A percentile compares a stretch with the other conserved stretches of the same genome.
phyloP scores from a whole-genome alignment of 306 rosid species.

The Prunus persica region Prunus_persica_NCBIv2 NC_034009.1:41129001-41129500 shows the following conservation, averaged over 20 bases:
- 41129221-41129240: constrained; percentile 23
- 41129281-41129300: constrained; percentile 44
- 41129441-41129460: constrained; percentile 9
- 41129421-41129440: constrained; percentile 8
- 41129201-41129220: constrained; percentile 23
- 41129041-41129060: constrained; percentile 34
- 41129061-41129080: background rate
- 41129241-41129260: constrained; percentile 14
- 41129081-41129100: constrained; percentile 22
- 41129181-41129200: constrained; percentile 17
- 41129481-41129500: constrained; percentile 9
- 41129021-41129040: constrained; percentile 36
- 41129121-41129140: constrained; percentile 9
- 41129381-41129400: background rate
- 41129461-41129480: constrained; percentile 12
- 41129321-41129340: constrained; percentile 17
- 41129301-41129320: constrained; percentile 33
- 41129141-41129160: constrained; percentile 4
- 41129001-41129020: constrained; percentile 49
- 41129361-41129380: constrained; percentile 1
- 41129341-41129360: constrained; percentile 14
- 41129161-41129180: constrained; percentile 5
- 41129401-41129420: background rate
- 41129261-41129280: constrained; percentile 28
- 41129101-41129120: background rate